These are phyloP conservation scores for Trypanosoma cruzi DNA, from an alignment of 208 protist species.

Conservation along the genomic window DNA sequence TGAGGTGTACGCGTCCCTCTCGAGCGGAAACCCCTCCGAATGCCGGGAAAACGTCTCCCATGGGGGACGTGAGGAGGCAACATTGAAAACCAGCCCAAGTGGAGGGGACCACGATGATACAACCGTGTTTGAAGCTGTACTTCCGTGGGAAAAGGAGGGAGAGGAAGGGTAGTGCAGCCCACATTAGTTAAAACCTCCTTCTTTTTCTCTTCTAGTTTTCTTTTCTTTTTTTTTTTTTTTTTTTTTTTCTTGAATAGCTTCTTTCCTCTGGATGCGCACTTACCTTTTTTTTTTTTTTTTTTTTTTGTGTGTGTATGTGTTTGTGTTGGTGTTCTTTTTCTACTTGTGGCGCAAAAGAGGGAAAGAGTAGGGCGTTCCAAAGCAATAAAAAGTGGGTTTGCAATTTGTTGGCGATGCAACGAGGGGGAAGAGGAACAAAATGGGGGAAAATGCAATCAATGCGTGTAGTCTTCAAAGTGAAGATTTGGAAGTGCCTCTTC, in stretches of 20 bases:
- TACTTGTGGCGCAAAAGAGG: too few relatives aligned
- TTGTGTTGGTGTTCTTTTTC: too few relatives aligned
- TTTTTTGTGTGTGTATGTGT: background rate
- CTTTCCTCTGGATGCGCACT: too few relatives aligned
- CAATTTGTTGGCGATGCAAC: too few relatives aligned
- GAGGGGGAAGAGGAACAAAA: too few relatives aligned
- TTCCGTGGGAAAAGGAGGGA: slow-evolving; percentile 51
- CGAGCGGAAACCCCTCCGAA: slow-evolving; percentile 14
- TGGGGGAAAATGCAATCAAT: too few relatives aligned
- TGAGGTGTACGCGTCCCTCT: slow-evolving; percentile 24
- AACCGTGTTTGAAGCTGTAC: slow-evolving; percentile 44
- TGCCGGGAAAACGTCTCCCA: slow-evolving; percentile 7
- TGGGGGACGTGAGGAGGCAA: background rate
- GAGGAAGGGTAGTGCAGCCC: background rate
- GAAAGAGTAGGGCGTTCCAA: too few relatives aligned
- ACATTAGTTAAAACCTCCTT: background rate
- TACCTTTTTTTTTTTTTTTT: slow-evolving; percentile 4
- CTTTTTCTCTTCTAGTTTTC: slow-evolving; percentile 15
- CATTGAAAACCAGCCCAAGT: background rate
- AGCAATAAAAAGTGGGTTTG: too few relatives aligned
- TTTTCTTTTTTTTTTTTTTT: slow-evolving; percentile 20
- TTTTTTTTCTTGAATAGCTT: too few relatives aligned
- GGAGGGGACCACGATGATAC: slow-evolving; percentile 13
- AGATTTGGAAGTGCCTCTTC: too few relatives aligned
- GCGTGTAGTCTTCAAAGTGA: too few relatives aligned